phyloP scores from a whole-genome alignment of 2,329 filamentous ascomycete species.

The Magnaporthiopsis rhizophila region DNA sequence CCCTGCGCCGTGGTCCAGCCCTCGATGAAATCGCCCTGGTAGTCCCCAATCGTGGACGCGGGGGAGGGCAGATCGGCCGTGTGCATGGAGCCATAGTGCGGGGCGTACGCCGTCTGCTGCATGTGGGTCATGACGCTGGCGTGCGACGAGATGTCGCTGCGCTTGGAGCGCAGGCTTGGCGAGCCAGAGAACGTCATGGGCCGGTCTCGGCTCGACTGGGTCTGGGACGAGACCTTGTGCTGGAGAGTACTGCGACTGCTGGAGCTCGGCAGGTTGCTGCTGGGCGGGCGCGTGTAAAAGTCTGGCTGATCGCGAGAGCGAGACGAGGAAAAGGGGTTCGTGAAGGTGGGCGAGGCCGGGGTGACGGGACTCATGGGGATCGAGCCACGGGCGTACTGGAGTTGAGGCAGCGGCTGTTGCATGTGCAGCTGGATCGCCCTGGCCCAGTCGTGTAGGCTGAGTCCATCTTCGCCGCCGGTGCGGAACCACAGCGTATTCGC shows the following conservation, averaged over 20 bases:
- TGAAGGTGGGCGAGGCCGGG: conserved; percentile 45
- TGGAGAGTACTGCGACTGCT: conserved; percentile 30
- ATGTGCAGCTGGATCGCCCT: conserved; percentile 39
- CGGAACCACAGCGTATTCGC: conserved; percentile 50
- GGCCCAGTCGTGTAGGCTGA: conserved; percentile 52
- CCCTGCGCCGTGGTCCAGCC: conserved; percentile 54
- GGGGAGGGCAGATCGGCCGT: conserved; percentile 51
- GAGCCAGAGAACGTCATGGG: conserved; percentile 49
- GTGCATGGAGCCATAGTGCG: conserved; percentile 39
- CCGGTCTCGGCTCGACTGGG: conserved; percentile 40
- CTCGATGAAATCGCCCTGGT: conserved; percentile 48
- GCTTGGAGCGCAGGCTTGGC: conserved; percentile 52
- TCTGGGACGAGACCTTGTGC: conserved; percentile 40
- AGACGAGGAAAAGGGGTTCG: conserved; percentile 40
- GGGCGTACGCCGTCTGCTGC: conserved; percentile 42
- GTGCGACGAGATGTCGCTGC: conserved; percentile 53
- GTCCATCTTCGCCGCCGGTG: conserved; percentile 35
- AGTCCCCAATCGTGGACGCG: conserved; percentile 42
- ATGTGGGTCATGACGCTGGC: conserved; percentile 23
- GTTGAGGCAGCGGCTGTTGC: conserved; percentile 32
- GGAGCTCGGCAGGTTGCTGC: conserved; percentile 25
- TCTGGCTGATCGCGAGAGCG: conserved; percentile 33
- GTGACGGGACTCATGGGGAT: conserved; percentile 40
- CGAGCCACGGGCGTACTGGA: not conserved
- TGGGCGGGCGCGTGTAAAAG: conserved; percentile 34